Percentiles rank a stretch among this genome's conserved stretches.
Conservation (phyloP, 305 asterid species). For the Plantago coronopus region DNA sequence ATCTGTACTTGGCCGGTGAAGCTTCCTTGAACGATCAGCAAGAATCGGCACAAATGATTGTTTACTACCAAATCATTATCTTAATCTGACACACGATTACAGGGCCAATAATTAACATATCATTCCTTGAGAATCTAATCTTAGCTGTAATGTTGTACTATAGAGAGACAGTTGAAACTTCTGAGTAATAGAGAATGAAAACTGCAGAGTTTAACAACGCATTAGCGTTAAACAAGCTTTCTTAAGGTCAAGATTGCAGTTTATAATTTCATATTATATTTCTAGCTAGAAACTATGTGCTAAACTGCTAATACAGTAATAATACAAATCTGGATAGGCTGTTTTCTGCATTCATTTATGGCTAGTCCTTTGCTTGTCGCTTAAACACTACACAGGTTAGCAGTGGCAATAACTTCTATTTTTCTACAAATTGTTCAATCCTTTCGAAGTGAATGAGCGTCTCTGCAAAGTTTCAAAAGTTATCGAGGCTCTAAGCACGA, state of each 20-base stretch:
- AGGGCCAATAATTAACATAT: conserved; percentile 14
- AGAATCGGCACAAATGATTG: conserved; percentile 19
- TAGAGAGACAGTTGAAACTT: conserved; percentile 37
- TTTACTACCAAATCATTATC: conserved; percentile 23
- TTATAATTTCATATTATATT: neutral
- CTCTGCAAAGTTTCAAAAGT: too few species aligned
- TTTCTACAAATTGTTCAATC: too few species aligned
- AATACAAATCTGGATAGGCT: conserved; percentile 8
- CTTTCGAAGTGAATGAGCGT: too few species aligned
- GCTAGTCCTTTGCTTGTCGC: conserved; percentile 16
- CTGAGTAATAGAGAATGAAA: conserved; percentile 14
- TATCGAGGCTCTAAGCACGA: too few species aligned
- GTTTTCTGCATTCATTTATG: conserved; percentile 13
- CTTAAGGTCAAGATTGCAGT: conserved; percentile 23
- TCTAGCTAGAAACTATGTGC: conserved; percentile 34
- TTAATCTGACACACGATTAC: conserved; percentile 24
- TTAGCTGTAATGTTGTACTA: conserved; percentile 54
- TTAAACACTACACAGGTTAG: neutral
- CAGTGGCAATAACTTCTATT: neutral
- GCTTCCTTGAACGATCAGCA: conserved; percentile 34
- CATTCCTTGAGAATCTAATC: conserved; percentile 22
- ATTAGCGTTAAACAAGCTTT: conserved; percentile 11
- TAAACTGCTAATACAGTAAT: conserved; percentile 1
- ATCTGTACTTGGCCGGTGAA: conserved; percentile 36
- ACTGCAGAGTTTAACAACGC: conserved; percentile 7